Conservation (phyloP, 202 grass and related monocot species). For the Sporobolus alterniflorus region DNA sequence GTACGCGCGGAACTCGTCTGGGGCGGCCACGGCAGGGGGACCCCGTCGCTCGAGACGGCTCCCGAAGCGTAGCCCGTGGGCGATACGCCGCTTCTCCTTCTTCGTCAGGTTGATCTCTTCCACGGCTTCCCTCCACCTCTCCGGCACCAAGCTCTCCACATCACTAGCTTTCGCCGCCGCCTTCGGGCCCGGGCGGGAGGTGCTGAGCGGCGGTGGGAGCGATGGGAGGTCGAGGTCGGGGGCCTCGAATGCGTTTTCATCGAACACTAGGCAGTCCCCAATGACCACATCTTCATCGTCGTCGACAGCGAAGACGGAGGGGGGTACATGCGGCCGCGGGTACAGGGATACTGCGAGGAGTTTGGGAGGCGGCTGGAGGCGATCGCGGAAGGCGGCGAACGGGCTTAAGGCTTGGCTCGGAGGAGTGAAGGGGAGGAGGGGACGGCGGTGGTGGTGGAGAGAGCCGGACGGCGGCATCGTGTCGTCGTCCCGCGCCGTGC, state of each 20-base stretch:
- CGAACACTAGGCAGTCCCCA: slow-evolving; percentile 95
- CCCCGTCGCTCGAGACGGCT: slow-evolving; percentile 73
- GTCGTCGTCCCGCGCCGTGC: neutral
- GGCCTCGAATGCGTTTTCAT: slow-evolving; percentile 87
- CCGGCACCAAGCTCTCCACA: slow-evolving; percentile 64
- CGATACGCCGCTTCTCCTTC: slow-evolving; percentile 92
- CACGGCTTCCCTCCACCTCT: slow-evolving; percentile 72
- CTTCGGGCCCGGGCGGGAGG: neutral
- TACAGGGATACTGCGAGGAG: slow-evolving; percentile 17
- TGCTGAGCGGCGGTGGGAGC: neutral
- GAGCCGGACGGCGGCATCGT: slow-evolving; percentile 21
- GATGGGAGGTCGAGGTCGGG: slow-evolving; percentile 27
- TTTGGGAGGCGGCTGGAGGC: slow-evolving; percentile 35
- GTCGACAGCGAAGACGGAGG: slow-evolving; percentile 26
- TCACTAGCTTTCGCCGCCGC: neutral
- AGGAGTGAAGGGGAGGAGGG: slow-evolving; percentile 28
- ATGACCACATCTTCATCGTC: slow-evolving; percentile 62
- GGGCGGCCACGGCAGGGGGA: slow-evolving; percentile 57
- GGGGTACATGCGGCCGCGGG: neutral
- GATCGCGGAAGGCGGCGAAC: slow-evolving; percentile 20
- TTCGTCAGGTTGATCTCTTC: slow-evolving; percentile 97
- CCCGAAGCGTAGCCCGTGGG: slow-evolving; percentile 76
- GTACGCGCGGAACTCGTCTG: slow-evolving; percentile 67
- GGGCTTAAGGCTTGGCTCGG: slow-evolving; percentile 22
- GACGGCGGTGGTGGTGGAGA: neutral